phyloP scores from a whole-genome alignment of 1,284 basidiomycete genomes.

The Puccinia polysora region DNA sequence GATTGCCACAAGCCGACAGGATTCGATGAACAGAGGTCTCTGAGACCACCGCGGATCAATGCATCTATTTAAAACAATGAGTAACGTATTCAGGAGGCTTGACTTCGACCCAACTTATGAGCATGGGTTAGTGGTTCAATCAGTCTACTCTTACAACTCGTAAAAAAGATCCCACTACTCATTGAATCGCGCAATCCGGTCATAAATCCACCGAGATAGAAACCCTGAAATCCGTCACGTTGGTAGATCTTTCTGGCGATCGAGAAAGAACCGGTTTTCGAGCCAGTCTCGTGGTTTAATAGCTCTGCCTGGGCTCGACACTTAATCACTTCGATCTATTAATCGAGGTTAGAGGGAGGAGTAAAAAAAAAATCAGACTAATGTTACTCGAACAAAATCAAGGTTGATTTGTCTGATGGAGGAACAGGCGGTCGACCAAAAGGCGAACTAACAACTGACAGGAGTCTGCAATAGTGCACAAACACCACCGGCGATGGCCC shows the following conservation, averaged over 20 bases:
- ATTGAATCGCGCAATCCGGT: constrained; percentile 50
- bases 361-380: neutral
- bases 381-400: constrained; percentile 1
- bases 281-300: constrained; percentile 42
- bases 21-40: constrained; percentile 1
- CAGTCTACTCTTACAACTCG: constrained; percentile 45
- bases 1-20: constrained; percentile 15
- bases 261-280: constrained; percentile 48
- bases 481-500: constrained; percentile 49
- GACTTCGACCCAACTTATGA: neutral
- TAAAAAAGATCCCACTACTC: constrained; percentile 50
- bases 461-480: constrained; percentile 52
- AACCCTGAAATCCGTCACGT: constrained; percentile 48
- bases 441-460: constrained; percentile 43
- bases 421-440: neutral
- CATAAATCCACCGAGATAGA: constrained; percentile 51
- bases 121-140: neutral
- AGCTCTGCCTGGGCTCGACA: constrained; percentile 50
- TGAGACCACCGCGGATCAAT: constrained; percentile 12
- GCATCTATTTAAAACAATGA: neutral
- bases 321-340: constrained; percentile 51
- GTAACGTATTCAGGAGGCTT: neutral
- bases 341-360: neutral
- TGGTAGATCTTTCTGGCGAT: constrained; percentile 49
- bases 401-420: too few relatives aligned